A percentile compares a stretch with the other conserved stretches of the same genome.
Conservation (phyloP, 345 rosid species). For the Capsella bursapastoris region DNA sequence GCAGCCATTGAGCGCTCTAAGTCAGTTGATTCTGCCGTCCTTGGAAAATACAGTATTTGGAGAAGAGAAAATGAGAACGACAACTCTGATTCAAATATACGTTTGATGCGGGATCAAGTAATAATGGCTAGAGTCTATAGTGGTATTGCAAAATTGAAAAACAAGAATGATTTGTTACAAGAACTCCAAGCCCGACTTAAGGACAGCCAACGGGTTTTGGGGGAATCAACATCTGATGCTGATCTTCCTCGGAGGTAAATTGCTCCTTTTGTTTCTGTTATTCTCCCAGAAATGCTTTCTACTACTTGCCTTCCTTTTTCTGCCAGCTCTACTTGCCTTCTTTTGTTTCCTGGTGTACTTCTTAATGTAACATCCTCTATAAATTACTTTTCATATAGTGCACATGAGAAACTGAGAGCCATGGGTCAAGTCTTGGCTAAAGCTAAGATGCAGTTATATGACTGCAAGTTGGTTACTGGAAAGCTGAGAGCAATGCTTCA, state of each 20-base stretch:
- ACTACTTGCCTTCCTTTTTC: background rate
- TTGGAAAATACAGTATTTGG: conserved; percentile 97
- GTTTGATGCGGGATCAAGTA: conserved; percentile 92
- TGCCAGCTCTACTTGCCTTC: background rate
- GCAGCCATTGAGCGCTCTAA: conserved; percentile 95
- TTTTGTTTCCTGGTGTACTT: conserved; percentile 10
- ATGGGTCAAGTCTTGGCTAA: conserved; percentile 90
- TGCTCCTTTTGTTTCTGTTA: conserved; percentile 21
- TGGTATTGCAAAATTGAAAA: conserved; percentile 80
- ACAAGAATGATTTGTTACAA: conserved; percentile 64
- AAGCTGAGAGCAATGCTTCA: conserved; percentile 99
- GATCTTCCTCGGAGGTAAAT: conserved; percentile 81
- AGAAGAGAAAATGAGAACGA: conserved; percentile 91
- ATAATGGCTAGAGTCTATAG: conserved; percentile 93
- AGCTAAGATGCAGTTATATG: conserved; percentile 83
- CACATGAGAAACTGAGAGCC: conserved; percentile 77
- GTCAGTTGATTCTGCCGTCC: conserved; percentile 91
- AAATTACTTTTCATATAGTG: conserved; percentile 51
- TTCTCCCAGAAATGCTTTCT: conserved; percentile 1
- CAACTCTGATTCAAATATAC: conserved; percentile 82
- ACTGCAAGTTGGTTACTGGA: conserved; percentile 94
- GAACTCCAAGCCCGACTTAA: conserved; percentile 82
- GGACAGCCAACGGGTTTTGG: conserved; percentile 82
- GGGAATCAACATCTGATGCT: conserved; percentile 77
- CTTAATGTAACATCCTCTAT: conserved; percentile 11